These are phyloP conservation scores for Paraconiothyrium sp. DNA, from an alignment of 2,329 filamentous ascomycete species.

Conservation along the genomic window DNA sequence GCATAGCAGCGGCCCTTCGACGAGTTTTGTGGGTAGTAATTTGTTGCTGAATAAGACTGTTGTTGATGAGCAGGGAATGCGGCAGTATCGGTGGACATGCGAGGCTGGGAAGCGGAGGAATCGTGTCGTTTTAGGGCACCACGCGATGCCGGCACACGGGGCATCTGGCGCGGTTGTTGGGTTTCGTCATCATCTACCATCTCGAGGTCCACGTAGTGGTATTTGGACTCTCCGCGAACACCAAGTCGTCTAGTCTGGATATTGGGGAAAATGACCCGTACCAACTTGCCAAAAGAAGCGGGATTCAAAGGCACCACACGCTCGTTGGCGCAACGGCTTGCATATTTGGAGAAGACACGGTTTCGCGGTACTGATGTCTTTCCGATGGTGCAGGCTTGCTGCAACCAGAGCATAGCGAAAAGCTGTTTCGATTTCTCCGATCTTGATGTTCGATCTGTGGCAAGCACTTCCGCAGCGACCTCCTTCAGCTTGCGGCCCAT, in stretches of 20 bases:
- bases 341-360: conserved; percentile 94
- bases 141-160: conserved; percentile 18
- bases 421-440: conserved; percentile 85
- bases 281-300: conserved; percentile 96
- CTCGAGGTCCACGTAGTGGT: conserved; percentile 78
- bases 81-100: conserved; percentile 59
- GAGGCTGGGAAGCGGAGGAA: conserved; percentile 42
- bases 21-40: conserved; percentile 46
- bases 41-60: conserved; percentile 36
- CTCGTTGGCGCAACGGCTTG: conserved; percentile 89
- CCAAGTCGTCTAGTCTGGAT: conserved; percentile 92
- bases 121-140: conserved; percentile 41
- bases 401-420: conserved; percentile 89
- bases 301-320: conserved; percentile 95
- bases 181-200: conserved; percentile 56
- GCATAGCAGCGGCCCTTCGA: conserved; percentile 58
- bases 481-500: conserved; percentile 73
- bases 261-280: conserved; percentile 93
- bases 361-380: conserved; percentile 91
- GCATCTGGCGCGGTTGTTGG: conserved; percentile 3
- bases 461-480: conserved; percentile 78
- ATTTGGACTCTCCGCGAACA: conserved; percentile 96
- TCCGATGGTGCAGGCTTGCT: conserved; percentile 73
- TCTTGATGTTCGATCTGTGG: conserved; percentile 81
- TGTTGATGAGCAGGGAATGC: conserved; percentile 53